phyloP scores from a whole-genome alignment of 2,329 filamentous ascomycete species.

The Aspergillus ruber region DNA sequence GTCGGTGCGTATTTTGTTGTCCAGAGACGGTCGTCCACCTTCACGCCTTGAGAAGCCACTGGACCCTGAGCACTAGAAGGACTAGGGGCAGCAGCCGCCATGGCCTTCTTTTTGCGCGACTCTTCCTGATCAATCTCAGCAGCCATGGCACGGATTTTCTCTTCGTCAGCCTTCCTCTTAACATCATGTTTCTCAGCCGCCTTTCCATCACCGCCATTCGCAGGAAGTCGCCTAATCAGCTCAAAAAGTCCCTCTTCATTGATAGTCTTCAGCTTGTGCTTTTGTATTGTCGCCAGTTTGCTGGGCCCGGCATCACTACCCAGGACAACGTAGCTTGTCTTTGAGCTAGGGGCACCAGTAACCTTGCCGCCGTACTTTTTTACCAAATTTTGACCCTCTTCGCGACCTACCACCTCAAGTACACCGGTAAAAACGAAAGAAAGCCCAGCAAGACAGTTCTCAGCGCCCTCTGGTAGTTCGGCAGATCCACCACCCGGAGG shows the following conservation, averaged over 20 bases:
- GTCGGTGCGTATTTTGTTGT: constrained; percentile 93
- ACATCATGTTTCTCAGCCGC: constrained; percentile 78
- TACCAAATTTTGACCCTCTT: constrained; percentile 77
- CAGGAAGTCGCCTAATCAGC: constrained; percentile 72
- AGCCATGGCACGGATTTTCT: constrained; percentile 72
- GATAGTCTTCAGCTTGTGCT: constrained; percentile 79
- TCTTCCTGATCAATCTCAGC: constrained; percentile 83
- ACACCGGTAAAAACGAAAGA: constrained; percentile 95
- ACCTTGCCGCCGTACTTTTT: constrained; percentile 94
- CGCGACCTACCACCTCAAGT: constrained; percentile 69
- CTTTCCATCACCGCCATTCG: constrained; percentile 79
- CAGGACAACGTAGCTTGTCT: constrained; percentile 89
- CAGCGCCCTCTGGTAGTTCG: constrained; percentile 73
- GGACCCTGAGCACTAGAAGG: constrained; percentile 43
- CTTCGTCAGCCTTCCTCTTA: constrained; percentile 78
- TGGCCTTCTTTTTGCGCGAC: constrained; percentile 36
- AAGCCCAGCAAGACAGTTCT: constrained; percentile 83
- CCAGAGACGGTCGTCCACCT: constrained; percentile 65
- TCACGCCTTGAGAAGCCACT: constrained; percentile 32
- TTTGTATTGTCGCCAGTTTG: constrained; percentile 79
- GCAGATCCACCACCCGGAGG: constrained; percentile 57
- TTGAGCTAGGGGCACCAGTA: constrained; percentile 75
- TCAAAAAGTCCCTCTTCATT: constrained; percentile 88
- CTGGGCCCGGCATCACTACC: constrained; percentile 87
- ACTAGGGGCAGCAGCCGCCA: constrained; percentile 44